These are phyloP conservation scores for Ceratobasidium sp. DNA, from an alignment of 1,284 basidiomycete genomes.

Conservation along the genomic window DNA sequence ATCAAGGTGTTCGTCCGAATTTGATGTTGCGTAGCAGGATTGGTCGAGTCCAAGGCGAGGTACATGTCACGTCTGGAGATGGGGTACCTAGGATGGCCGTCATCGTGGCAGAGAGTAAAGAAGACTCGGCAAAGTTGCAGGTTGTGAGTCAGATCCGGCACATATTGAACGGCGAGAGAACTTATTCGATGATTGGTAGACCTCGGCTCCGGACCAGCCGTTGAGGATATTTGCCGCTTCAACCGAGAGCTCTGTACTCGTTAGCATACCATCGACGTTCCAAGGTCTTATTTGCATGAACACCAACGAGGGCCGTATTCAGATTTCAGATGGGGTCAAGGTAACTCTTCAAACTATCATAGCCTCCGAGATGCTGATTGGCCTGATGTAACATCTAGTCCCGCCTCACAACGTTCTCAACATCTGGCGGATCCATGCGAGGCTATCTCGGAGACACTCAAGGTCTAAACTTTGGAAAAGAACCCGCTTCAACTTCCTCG, in stretches of 20 bases:
- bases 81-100: neutral
- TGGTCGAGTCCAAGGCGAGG: slow-evolving; percentile 25
- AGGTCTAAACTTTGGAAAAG: neutral
- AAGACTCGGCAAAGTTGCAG: slow-evolving; percentile 13
- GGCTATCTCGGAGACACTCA: slow-evolving; percentile 16
- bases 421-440: neutral
- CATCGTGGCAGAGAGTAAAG: slow-evolving; percentile 19
- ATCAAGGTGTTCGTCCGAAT: slow-evolving; percentile 13
- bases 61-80: slow-evolving; percentile 14
- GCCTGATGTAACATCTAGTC: neutral
- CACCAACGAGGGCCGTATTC: neutral
- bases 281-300: slow-evolving; percentile 16
- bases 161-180: neutral
- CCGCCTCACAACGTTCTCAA: slow-evolving; percentile 6
- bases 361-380: neutral
- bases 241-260: slow-evolving; percentile 17
- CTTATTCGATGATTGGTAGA: neutral
- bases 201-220: neutral
- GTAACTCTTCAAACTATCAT: neutral
- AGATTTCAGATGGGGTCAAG: slow-evolving; percentile 25
- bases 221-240: slow-evolving; percentile 29
- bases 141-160: neutral
- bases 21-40: slow-evolving; percentile 5
- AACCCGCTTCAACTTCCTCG: neutral
- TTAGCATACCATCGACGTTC: slow-evolving; percentile 13